Evolutionary conservation across 1,284 basidiomycete species (phyloP).

Genomic region (Volvariella surrecta): DNA sequence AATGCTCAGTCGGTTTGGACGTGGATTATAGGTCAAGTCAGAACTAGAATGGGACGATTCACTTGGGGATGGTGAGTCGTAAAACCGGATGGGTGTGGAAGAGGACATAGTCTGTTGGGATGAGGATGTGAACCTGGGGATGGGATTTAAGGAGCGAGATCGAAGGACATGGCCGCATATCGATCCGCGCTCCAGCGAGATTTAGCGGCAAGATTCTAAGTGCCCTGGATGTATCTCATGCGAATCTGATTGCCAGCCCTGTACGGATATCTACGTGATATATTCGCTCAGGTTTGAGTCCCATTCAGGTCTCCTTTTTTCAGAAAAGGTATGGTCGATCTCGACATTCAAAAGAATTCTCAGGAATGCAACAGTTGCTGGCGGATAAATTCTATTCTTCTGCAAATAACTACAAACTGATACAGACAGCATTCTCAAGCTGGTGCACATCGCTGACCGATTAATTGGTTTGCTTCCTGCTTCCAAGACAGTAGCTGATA

Average conservation of each 20-base stretch:
- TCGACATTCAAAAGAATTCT: too few relatives aligned
- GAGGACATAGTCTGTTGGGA: neutral
- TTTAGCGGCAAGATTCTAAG: neutral
- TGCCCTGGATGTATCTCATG: neutral
- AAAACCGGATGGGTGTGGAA: neutral
- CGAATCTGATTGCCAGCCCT: neutral
- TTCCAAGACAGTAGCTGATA: too few relatives aligned
- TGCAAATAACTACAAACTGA: too few relatives aligned
- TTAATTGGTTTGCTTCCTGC: too few relatives aligned
- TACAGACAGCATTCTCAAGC: too few relatives aligned
- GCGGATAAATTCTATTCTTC: too few relatives aligned
- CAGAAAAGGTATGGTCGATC: too few relatives aligned
- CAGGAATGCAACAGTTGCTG: too few relatives aligned
- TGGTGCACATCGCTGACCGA: too few relatives aligned
- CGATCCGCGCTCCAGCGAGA: neutral
- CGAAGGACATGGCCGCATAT: neutral
- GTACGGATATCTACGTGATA: too few relatives aligned
- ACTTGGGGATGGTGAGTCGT: neutral
- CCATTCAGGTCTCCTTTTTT: too few relatives aligned
- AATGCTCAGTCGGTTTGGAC: slow-evolving; percentile 25
- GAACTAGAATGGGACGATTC: neutral
- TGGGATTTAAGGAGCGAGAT: neutral
- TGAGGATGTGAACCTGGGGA: neutral
- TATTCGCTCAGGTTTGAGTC: too few relatives aligned
- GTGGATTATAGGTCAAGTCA: neutral